Base-by-base conservation (phyloP, 129 eudicot species). In the Helichrysum umbraculigerum region DNA sequence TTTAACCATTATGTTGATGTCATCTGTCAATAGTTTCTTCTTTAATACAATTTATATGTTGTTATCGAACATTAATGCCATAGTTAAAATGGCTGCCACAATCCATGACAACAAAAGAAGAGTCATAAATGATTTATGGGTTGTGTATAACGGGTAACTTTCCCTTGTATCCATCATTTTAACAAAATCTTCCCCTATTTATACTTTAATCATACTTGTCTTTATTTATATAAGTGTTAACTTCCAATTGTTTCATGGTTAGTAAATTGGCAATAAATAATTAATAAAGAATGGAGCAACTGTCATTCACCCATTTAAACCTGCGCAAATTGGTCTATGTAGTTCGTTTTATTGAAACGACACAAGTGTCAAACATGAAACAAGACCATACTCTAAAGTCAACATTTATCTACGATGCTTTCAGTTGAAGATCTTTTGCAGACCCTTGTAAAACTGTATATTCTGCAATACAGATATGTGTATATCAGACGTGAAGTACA, bases 391-490 rank as follows among this genome's bases (percentile, higher is more conserved):
- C 62, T 58, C 81, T 30, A 54, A 4, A 57, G 3, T 65, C 59
- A 33, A 22, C 29, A 15, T 7, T 78, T 83, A 79, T 29, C 79
- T 35, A 35, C 8, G 1, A 71, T 75, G 88, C 83, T 41, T 32
- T 76, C 64, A 35, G 6, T 35, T 35, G 41, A 90, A 84, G 79
- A 86, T 82, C 80, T 80, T 79, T 37, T 87, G 79, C 42, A 90
- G 68, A 20, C 1, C 72, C 19, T 63, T 72, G 68, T 88, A 88
- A 71, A 78, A 82, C 16, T 82, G 79, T 69, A 58, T 86, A 88
- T 90, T 93, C 96, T 90, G 89, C 89, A 84, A 33, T 74, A 66
- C 61, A 75, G 58, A 59, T 34, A 60, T 7, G 65, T 1, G 0
- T 17, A 35, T 57, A 25, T 58, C 61, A 32, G 6, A 35, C 5